Evolutionary conservation across 129 eudicot genomes (phyloP), one percentile per base, ranked within the genome.

Genomic region (Helianthus tuberosus): DNA sequence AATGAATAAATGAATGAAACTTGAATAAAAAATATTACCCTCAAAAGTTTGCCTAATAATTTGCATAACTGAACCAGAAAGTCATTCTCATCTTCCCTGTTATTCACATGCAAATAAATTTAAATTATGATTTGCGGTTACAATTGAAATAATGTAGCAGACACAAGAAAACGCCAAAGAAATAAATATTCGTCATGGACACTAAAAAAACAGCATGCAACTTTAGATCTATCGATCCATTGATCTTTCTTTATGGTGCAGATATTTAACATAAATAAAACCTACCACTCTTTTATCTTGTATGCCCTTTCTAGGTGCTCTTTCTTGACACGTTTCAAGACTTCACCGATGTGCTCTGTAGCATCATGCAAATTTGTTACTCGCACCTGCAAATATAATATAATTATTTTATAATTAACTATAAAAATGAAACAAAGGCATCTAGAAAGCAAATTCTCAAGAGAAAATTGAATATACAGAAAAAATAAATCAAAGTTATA

Each of bases 261-360:
- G 13, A 29, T 12, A 43, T 58, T 51, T 51, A n/a, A 32, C 11
- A 11, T 14, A 70, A 50, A 69, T 0, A 10, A 36, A 32, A 46
- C 82, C 60, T 87, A 93, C 98, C 99, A 95, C 43, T 85, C 87
- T 51, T 77, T 80, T 49, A 95, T 95, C 82, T 84, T 95, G 64
- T 95, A 95, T 41, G 99, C 99, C 72, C 99, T 88, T 79, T 69
- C 67, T 16, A 95, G 80, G 72, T 95, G 97, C 85, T 95, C 94
- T 80, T 79, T 88, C 81, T 95, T 95, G 51, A 95, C 99, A 17
- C 97, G 97, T 57, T 85, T 85, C 71, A 95, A 75, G 54, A 91
- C 99, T 79, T 95, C 97, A 58, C 99, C 96, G 66, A 95, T 91
- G 77, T 94, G 98, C 83, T 90, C 98, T 15, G 98, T 68, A 43